Evolutionary conservation across 441 rosid genomes (phyloP), one percentile per base, ranked within the genome.

Genomic region (Brassica hybrid): DNA sequence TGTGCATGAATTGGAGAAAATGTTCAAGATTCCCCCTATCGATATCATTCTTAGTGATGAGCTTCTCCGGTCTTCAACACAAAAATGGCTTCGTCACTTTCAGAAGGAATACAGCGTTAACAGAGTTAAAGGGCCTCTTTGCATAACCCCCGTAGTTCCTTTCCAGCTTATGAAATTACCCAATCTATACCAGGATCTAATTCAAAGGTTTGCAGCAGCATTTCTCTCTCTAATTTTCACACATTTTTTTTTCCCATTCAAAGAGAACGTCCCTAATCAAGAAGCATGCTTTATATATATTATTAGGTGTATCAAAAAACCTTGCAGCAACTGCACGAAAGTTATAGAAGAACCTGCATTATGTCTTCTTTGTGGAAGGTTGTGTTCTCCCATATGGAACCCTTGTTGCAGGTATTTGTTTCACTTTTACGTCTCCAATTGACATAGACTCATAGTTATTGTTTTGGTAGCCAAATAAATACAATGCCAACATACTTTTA

Each of bases 351-450:
- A 91, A 61, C 98, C 99, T 41, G 93, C 97, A n/a, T 82, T 97
- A 60, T 97, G 99, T 83, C 86, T 97, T 19, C 82, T 97, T 27
- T 94, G 99, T 84, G 99, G 99, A 78, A 93, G 88, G 85, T 77
- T 94, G 79, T 94, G 99, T 90, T 89, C 91, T 62, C 88, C 94
- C 56, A 81, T 67, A 66, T 88, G 93, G 97, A 94, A 85, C 72
- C 38, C 83, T n/a, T 94, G 99, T 84, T 94, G 97, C 99, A 94
- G 97, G 99, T 97, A 72, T 25, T 48, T 60, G 36, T 38, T 50
- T 74, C 54, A 54, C 70, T 80, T 74, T 68, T 54, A 48, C 48
- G n/a, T n/a, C n/a, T n/a, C n/a, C n/a, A n/a, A n/a, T n/a, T n/a
- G n/a, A n/a, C n/a, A n/a, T 76, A 70, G 70, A 48, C 62, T 70